These are phyloP conservation scores for Jimgerdemannia lactiflua DNA, from an alignment of 192 early-diverging fungal genomes.

Conservation along the genomic window DNA sequence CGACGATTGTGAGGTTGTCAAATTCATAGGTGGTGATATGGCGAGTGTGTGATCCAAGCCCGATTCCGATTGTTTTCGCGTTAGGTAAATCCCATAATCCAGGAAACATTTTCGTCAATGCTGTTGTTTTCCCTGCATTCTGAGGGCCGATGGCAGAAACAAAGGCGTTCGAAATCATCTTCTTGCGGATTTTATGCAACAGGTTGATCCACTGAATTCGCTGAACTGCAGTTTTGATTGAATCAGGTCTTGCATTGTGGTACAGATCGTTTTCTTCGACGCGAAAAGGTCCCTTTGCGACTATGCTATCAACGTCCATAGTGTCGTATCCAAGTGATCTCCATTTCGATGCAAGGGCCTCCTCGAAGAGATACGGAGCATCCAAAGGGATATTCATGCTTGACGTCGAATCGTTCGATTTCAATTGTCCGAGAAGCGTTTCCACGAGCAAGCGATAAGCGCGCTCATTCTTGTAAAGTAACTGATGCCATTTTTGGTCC, in stretches of 20 bases:
- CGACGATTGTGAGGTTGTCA: background rate
- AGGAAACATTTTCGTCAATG: background rate
- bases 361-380: background rate
- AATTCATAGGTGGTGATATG: background rate
- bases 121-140: background rate
- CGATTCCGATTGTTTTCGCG: background rate
- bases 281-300: background rate
- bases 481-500: background rate
- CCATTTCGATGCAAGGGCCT: background rate
- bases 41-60: background rate
- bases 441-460: background rate
- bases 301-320: background rate
- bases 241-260: background rate
- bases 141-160: background rate
- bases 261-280: background rate
- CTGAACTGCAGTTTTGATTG: background rate
- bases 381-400: background rate
- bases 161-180: background rate
- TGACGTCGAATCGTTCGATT: background rate
- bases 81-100: background rate
- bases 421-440: background rate
- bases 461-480: background rate
- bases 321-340: background rate
- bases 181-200: background rate
- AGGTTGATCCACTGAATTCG: background rate